Conservation (phyloP, 176 grass and related monocot species). For the Rhynchospora pubera region DNA sequence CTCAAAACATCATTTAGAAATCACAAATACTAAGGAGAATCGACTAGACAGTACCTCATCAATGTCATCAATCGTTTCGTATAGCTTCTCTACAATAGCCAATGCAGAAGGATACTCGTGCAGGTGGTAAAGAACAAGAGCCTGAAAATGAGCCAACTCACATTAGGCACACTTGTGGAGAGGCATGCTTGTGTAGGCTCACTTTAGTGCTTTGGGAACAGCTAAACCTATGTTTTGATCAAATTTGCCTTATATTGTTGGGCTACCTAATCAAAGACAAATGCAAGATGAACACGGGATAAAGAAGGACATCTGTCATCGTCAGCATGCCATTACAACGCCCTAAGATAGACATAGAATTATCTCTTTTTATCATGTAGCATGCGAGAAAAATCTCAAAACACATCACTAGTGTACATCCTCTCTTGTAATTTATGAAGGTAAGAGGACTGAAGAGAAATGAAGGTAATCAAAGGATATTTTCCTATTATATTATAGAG, state of each 20-base stretch:
- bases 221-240: slow-evolving; percentile 1
- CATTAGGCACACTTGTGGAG: slow-evolving; percentile 12
- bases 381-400: slow-evolving; percentile 1
- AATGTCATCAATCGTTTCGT: slow-evolving; percentile 69
- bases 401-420: neutral
- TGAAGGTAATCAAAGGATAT: neutral
- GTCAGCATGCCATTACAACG: neutral
- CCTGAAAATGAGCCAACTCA: slow-evolving; percentile 36
- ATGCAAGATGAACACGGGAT: neutral
- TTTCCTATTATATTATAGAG: neutral
- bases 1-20: slow-evolving; percentile 16
- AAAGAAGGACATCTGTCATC: neutral
- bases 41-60: slow-evolving; percentile 59
- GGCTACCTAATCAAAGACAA: neutral
- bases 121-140: slow-evolving; percentile 71
- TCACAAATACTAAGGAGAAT: neutral
- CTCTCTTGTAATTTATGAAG: neutral
- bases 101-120: slow-evolving; percentile 63
- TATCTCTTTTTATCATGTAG: neutral
- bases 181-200: slow-evolving; percentile 20
- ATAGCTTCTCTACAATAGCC: slow-evolving; percentile 60
- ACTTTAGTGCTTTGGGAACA: neutral
- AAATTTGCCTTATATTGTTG: neutral
- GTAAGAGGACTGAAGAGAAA: neutral
- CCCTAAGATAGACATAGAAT: neutral